Evolutionary conservation across 805 yeast species (phyloP), one percentile per base, ranked within the genome.

Genomic region (Kuraishia hungarica): DNA sequence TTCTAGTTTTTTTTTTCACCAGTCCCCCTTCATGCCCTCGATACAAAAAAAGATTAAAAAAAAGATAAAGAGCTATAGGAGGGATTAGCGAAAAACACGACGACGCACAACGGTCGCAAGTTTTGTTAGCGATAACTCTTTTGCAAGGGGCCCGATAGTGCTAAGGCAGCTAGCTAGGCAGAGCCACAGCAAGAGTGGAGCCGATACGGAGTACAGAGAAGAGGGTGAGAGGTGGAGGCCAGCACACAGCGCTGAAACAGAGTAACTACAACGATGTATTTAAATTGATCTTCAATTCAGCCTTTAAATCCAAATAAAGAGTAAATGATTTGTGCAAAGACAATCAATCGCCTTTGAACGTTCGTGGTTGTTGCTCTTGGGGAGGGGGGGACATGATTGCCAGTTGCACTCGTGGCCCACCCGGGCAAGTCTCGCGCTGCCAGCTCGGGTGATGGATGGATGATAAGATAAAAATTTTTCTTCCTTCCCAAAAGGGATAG

Each of bases 381-480:
- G n/a, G n/a, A 35, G 17, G 43, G 43, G 35, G 35, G 35, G 11
- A 28, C 35, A 6, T 28, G 35, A 28, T 28, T 35, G 17, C 5
- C 43, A 13, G 17, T 4, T 35, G n/a, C 17, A 6, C 29, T 26
- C 8, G 29, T 26, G 43, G 15, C 11, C 4, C 17, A 35, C 43
- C 43, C n/a, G 43, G 43, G n/a, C 43, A 13, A 10, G 15, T 10
- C 43, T 6, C 43, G 11, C 15, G n/a, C 43, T 15, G n/a, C 11
- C n/a, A 15, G 43, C 17, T 35, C 43, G 43, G 17, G n/a, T 35
- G 43, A 35, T 35, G 43, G 43, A 35, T 35, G 43, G 22, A 19
- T 47, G 49, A 47, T 47, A 47, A 47, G 49, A 47, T 47, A 47
- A 47, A 47, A 47, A 17, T 47, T 47, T 47, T 47, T 47, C 22